Base-by-base conservation (phyloP, 1,139 yeast genomes). In the Debaryomycetaceae sp. region DNA sequence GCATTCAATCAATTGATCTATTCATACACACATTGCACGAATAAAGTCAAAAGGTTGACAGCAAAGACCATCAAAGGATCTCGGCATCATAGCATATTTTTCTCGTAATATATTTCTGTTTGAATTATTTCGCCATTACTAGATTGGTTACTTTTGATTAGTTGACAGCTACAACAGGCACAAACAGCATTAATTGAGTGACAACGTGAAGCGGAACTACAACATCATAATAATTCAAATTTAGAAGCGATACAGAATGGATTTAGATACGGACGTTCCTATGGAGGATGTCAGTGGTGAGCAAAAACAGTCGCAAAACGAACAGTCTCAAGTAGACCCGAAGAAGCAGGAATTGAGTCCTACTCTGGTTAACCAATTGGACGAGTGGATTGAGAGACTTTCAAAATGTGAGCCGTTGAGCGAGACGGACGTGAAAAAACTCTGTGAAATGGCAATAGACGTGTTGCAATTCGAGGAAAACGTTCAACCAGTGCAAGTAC, bases 401-500 rank as follows among this genome's bases (percentile, higher is more conserved):
- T 71, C 83, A 49, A 75, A 83, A 54, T 91, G 97, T 67, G 87
- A 88, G 67, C 95, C 93, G 24, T 76, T 93, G 49, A 74, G 87
- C 17, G 98, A 93, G 62, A 80, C 79, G 37, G 91, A 88, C 47
- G 95, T 95, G 39, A 83, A 84, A 58, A 79, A 80, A 57, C 75
- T 93, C 50, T 93, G 99, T 62, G 78, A 80, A 47, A 85, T 87
- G 78, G 96, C 96, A n/a, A 87, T 89, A 57, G 98, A 93, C 52
- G 84, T 93, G 37, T 74, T 93, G 54, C 91, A 90, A 62, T 83
- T 81, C 54, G 99, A 95, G 69, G 87, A 91, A 52, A 93, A 95
- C 63, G 97, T 93, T 41, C 96, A 91, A 61, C 90, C 91, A 6
- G 97, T 93, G 37, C 88, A 85, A 55, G 95, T 96, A 0, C 99